These are phyloP conservation scores for Pseudopediastrum boryanum DNA, from an alignment of 139 green algal species.

Conservation along the genomic window DNA sequence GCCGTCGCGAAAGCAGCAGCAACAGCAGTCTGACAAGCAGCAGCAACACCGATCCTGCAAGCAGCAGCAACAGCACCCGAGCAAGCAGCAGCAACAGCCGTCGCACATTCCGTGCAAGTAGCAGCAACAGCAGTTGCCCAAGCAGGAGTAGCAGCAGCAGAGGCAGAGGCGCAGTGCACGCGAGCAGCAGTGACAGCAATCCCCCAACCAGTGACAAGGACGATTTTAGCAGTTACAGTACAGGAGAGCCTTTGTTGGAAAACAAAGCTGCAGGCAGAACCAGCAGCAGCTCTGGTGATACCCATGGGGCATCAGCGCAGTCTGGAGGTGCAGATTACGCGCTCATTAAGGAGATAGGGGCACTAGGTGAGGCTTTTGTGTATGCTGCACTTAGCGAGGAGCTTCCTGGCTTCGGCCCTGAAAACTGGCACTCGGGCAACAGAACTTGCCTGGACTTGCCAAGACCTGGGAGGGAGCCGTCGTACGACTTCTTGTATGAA, in stretches of 20 bases:
- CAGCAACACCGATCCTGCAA: not conserved
- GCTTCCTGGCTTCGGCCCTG: too few species aligned
- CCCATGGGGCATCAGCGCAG: not conserved
- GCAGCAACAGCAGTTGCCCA: too few species aligned
- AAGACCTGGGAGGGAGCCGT: not conserved
- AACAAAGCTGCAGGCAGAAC: too few species aligned
- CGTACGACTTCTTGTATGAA: slow-evolving; percentile 10
- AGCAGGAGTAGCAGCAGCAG: too few species aligned
- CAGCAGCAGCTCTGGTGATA: too few species aligned
- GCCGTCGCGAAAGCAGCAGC: not conserved
- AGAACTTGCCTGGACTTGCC: not conserved
- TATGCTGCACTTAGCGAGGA: too few species aligned
- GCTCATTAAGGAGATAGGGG: not conserved
- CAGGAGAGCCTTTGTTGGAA: too few species aligned
- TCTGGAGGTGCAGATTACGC: not conserved
- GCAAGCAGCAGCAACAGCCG: too few species aligned
- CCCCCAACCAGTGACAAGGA: not conserved
- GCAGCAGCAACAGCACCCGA: too few species aligned
- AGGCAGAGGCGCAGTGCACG: too few species aligned
- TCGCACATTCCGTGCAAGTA: not conserved
- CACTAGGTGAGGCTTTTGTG: not conserved
- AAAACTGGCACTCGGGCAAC: not conserved
- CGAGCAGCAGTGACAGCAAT: not conserved
- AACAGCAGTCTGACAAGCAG: not conserved
- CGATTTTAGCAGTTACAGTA: too few species aligned